A percentile compares a stretch with the other conserved stretches of the same genome.
phyloP scores from a whole-genome alignment of 768 basidiomycete species.

The Mycena vulgaris region DNA sequence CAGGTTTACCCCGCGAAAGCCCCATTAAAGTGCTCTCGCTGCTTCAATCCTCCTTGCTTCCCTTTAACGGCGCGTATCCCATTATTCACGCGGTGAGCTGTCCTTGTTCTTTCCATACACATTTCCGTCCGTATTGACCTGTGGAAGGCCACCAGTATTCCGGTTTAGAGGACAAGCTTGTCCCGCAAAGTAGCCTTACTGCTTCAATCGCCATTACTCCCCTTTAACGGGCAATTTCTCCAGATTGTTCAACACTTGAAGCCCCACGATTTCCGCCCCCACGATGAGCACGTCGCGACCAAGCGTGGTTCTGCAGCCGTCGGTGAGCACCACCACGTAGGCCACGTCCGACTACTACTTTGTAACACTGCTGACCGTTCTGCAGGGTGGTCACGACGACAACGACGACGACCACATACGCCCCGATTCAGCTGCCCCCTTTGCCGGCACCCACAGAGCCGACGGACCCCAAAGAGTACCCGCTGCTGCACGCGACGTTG shows the following conservation, averaged over 20 bases:
- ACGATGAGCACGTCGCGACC: conserved; percentile 82
- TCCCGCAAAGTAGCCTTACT: neutral
- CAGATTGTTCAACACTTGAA: conserved; percentile 26
- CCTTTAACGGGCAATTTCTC: conserved; percentile 1
- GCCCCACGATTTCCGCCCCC: conserved; percentile 19
- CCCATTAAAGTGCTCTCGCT: neutral
- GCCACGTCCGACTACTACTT: conserved; percentile 44
- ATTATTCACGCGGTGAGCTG: too few relatives aligned
- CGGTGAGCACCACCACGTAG: conserved; percentile 89
- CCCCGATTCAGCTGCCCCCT: conserved; percentile 87
- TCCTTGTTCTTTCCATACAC: too few relatives aligned
- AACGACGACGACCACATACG: conserved; percentile 90
- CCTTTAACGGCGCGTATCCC: neutral
- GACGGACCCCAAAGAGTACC: conserved; percentile 86
- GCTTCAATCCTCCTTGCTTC: conserved; percentile 8
- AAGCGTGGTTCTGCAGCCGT: conserved; percentile 80
- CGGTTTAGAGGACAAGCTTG: conserved; percentile 14
- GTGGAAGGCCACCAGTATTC: neutral
- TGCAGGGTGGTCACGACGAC: conserved; percentile 91
- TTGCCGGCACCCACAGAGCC: conserved; percentile 80
- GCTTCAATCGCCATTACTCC: conserved; percentile 13
- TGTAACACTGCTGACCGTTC: conserved; percentile 44
- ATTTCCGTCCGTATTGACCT: neutral
- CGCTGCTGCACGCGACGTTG: conserved; percentile 81
- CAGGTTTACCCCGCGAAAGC: neutral